These are phyloP conservation scores for Pseudogymnoascus sp. DNA, from an alignment of 2,329 filamentous ascomycete genomes.

Conservation along the genomic window DNA sequence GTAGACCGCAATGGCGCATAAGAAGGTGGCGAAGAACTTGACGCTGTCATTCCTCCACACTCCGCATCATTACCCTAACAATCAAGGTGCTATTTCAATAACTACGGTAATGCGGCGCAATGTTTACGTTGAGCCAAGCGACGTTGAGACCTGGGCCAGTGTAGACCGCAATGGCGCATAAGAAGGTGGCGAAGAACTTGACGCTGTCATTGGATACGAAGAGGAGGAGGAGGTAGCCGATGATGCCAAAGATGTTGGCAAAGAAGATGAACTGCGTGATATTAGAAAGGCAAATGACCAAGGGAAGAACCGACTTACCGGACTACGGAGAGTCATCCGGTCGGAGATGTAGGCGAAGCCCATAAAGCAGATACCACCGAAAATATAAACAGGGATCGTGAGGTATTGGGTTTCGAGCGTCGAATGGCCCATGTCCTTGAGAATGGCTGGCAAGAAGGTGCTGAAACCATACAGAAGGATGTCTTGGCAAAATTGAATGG, in stretches of 20 bases:
- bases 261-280: conserved; percentile 29
- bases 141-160: conserved; percentile 10
- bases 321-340: conserved; percentile 23
- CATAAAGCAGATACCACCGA: conserved; percentile 41
- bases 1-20: conserved; percentile 28
- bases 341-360: conserved; percentile 40
- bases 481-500: not conserved
- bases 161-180: conserved; percentile 28
- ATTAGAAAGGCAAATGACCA: not conserved
- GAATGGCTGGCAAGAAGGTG: conserved; percentile 37
- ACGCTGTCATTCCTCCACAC: conserved; percentile 43
- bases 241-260: conserved; percentile 37
- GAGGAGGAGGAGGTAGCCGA: conserved; percentile 44
- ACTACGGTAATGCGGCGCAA: no score
- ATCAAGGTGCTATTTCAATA: no score
- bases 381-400: conserved; percentile 41
- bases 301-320: not conserved
- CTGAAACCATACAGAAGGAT: conserved; percentile 27
- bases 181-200: conserved; percentile 43
- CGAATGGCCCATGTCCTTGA: conserved; percentile 34
- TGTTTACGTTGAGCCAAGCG: conserved; percentile 19
- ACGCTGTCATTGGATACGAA: conserved; percentile 41
- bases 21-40: conserved; percentile 43
- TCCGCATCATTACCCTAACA: no score
- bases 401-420: conserved; percentile 34